These are phyloP conservation scores for Apium graveolens DNA, from an alignment of 129 eudicot species.

Conservation along the genomic window DNA sequence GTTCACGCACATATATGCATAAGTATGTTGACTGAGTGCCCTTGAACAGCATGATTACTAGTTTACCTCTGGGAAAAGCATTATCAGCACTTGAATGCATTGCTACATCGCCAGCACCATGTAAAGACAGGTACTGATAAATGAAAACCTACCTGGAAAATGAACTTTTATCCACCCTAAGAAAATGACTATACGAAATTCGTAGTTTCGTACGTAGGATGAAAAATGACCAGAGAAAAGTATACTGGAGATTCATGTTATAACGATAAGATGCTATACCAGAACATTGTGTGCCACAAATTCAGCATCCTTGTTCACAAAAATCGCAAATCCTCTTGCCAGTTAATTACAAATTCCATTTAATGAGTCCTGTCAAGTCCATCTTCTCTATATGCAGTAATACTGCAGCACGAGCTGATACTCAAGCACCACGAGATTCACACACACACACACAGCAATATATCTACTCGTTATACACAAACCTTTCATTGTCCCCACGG, in stretches of 20 bases:
- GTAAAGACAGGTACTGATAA: background rate
- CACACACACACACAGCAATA: background rate
- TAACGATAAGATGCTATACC: background rate
- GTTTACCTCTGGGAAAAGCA: background rate
- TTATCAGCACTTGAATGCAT: background rate
- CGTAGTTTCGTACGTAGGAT: background rate
- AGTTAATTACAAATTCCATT: background rate
- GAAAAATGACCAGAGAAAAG: background rate
- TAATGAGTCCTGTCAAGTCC: conserved; percentile 9
- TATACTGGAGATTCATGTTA: background rate
- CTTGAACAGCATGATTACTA: background rate
- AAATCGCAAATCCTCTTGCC: background rate
- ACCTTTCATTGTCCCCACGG: conserved; percentile 14
- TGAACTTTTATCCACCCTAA: background rate
- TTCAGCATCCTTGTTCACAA: background rate
- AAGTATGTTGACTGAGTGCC: background rate
- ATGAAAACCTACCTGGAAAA: conserved; percentile 5
- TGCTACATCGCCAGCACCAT: background rate
- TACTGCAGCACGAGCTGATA: background rate
- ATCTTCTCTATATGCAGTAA: background rate
- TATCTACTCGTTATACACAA: background rate
- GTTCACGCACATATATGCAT: background rate
- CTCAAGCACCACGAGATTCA: conserved; percentile 4
- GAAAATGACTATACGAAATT: conserved; percentile 1
- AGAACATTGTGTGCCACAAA: background rate